Base-by-base conservation (phyloP, 2,329 filamentous ascomycete genomes). In the Tolypocladium paradoxum region DNA sequence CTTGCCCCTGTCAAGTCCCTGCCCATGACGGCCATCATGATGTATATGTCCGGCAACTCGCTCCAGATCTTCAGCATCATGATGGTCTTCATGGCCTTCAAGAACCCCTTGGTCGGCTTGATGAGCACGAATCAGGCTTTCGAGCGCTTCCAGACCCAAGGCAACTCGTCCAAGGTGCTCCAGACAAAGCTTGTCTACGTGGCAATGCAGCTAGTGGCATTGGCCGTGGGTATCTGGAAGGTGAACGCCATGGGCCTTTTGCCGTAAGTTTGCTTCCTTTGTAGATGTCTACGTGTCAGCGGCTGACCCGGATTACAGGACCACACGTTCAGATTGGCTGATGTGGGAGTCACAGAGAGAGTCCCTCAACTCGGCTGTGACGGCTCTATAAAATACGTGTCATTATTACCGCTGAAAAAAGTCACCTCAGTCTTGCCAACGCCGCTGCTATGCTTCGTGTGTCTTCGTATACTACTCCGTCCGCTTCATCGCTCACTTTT, bases 81-180 rank as follows among this genome's bases (percentile, higher is more conserved):
- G 90, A 99, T 97, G 91, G 92, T 97, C 20, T 91, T 92, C 64
- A 97, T 96, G 87, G 85, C 95, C 47, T 99, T 99, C 79, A 97
- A 97, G 77, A 95, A 88, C 60, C 93, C 93, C 11, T 79, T 99
- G 56, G 82, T 89, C 70, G 93, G 91, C 35, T 74, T 97, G 47
- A 72, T 95, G 56, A 82, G 76, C 60, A 92, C 92, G 48, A 90
- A 93, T 66, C 81, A 85, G 65, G 88, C 88, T n/a, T 97, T 99
- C 69, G 83, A 89, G 65, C 85, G 87, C 57, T 95, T 95, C 70
- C 90, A 96, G 69, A 91, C 88, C 22, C 84, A 90, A 51, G 83
- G 81, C 35, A 96, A 88, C 61, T 81, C 79, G 58, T 75, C 72
- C 38, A 82, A 89, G 66, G 78, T 97, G 62, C 68, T 95, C 54